phyloP scores from a whole-genome alignment of 768 basidiomycete species.

The Dacryopinax spathularia region DNA sequence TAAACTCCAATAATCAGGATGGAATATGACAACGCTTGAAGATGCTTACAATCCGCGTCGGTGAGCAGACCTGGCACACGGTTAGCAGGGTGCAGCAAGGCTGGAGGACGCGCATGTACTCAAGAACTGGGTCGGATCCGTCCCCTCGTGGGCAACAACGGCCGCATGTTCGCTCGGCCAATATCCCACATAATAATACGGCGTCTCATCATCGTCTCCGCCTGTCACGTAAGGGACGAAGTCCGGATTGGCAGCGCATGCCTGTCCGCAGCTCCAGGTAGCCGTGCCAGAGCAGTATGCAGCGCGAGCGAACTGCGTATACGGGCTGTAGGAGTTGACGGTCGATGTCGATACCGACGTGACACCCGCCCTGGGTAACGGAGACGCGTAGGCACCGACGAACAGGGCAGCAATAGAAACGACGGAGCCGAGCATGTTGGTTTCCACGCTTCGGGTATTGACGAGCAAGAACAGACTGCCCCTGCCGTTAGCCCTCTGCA shows the following conservation, averaged over 20 bases:
- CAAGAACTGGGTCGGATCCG: conserved; percentile 42
- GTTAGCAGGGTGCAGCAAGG: conserved; percentile 14
- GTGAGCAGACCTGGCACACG: conserved; percentile 29
- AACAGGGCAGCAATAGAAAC: neutral
- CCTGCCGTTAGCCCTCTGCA: neutral
- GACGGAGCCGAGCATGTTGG: neutral
- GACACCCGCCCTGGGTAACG: neutral
- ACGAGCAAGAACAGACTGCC: no score
- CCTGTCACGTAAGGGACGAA: conserved; percentile 38
- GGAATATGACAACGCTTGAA: no score
- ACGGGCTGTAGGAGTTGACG: conserved; percentile 33
- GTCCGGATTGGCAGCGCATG: conserved; percentile 33
- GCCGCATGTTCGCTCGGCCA: conserved; percentile 34
- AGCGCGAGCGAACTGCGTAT: conserved; percentile 39
- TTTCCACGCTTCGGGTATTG: no score
- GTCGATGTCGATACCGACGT: neutral
- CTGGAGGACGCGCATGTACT: conserved; percentile 13
- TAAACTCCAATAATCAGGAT: no score
- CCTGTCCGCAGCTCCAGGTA: conserved; percentile 32
- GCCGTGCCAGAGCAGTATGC: conserved; percentile 35
- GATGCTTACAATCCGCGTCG: conserved; percentile 24
- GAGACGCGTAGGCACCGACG: neutral
- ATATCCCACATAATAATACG: conserved; percentile 45
- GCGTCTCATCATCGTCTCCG: conserved; percentile 30
- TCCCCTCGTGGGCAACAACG: conserved; percentile 50